Base-by-base conservation (phyloP, 495 filamentous ascomycete species). In the Hyaloscypha finlandica region DNA sequence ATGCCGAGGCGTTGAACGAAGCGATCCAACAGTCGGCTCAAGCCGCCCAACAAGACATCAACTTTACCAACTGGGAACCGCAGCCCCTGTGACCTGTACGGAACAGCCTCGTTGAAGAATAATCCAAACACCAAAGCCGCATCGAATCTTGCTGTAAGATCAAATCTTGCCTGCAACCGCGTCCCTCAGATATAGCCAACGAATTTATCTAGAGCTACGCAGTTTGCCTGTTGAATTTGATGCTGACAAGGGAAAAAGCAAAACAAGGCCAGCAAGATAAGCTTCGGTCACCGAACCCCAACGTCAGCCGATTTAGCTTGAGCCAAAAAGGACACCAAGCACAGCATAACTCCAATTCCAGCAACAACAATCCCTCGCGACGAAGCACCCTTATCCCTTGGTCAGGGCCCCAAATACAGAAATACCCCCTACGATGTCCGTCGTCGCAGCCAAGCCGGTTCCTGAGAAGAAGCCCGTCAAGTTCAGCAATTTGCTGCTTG, bases 391-490 rank as follows among this genome's bases (percentile, higher is more conserved):
- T 84, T 71, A 79, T 89, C 89, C 91, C 92, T 94, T 94, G 92
- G 92, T 94, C 92, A 94, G 92, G 92, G 88, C 89, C 88, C 82
- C 81, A 64, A 37, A 58, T 25, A 81, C 84, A 83, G 45, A 75
- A 80, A 76, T 70, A 76, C 77, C 77, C 79, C 76, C 79, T 65
- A 73, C 61, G 75, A 89, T 89, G 87, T 85, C 86, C 75, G 77
- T 81, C 66, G 75, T 73, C 75, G 79, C 83, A 74, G 82, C 85
- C 74, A 83, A 77, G 81, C 82, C 94, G 73, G 45, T 67, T 55
- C 68, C 65, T 2, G 93, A 97, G 90, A 98, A 97, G 90, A 98
- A 99, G 88, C 96, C 96, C 68, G 88, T 99, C 85, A 98, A 97
- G 87, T 98, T 98, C 86, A 97, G 93, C 83, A 99, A 98, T 81